phyloP scores from a whole-genome alignment of 2,329 filamentous ascomycete species.

The Penicillium corylophilum region DNA sequence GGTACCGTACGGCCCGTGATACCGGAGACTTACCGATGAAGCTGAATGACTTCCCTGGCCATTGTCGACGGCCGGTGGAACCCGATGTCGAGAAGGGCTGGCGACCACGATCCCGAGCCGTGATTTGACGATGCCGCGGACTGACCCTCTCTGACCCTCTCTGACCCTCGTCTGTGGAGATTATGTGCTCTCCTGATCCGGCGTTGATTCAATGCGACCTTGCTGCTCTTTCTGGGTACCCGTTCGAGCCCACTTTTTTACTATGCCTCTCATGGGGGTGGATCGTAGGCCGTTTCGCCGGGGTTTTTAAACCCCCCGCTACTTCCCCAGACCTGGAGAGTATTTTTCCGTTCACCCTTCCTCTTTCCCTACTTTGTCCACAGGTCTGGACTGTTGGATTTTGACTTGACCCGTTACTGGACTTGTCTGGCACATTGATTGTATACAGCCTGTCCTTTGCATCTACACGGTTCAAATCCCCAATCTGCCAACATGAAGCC shows the following conservation, averaged over 20 bases:
- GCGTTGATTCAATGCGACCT: slow-evolving; percentile 1
- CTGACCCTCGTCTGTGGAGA: neutral
- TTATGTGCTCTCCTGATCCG: slow-evolving; percentile 1
- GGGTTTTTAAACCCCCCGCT: slow-evolving; percentile 16
- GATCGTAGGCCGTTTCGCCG: neutral
- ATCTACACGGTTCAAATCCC: neutral
- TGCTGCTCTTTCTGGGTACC: neutral
- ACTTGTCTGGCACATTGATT: slow-evolving; percentile 2
- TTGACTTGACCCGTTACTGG: neutral
- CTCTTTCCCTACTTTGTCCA: slow-evolving; percentile 4
- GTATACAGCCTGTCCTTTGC: slow-evolving; percentile 1
- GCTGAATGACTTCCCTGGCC: neutral
- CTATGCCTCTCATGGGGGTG: neutral
- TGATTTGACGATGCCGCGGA: slow-evolving; percentile 6
- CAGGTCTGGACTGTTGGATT: slow-evolving; percentile 11
- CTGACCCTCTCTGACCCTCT: neutral
- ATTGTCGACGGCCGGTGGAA: slow-evolving; percentile 4
- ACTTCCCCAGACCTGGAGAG: slow-evolving; percentile 8
- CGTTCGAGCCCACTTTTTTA: neutral
- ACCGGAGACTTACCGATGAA: slow-evolving; percentile 9
- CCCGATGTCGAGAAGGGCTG: slow-evolving; percentile 7
- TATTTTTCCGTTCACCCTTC: slow-evolving; percentile 1
- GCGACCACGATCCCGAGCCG: slow-evolving; percentile 1
- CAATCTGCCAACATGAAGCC: slow-evolving; percentile 30
- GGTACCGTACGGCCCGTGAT: slow-evolving; percentile 3